Evolutionary conservation across 2,329 filamentous ascomycete species (phyloP).

Genomic region (Ophiostoma populinum): DNA sequence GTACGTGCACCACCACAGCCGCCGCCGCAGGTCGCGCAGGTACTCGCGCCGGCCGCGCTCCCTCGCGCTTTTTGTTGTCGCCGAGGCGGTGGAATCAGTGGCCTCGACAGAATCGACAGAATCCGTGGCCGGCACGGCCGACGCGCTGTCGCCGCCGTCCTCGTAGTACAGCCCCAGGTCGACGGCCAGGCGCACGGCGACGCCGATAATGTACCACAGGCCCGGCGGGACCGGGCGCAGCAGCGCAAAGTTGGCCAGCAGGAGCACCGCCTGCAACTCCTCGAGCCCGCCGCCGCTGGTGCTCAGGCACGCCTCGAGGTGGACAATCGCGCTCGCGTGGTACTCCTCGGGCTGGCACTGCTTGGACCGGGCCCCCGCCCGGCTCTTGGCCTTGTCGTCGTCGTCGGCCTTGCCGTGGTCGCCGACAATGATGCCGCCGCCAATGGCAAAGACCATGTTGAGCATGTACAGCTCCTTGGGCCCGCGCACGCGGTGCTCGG

Average conservation of each 20-base stretch:
- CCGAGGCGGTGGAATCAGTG: no score
- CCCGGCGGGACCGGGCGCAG: constrained; percentile 83
- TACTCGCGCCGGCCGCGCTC: constrained; percentile 59
- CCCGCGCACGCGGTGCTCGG: constrained; percentile 47
- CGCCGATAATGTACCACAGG: constrained; percentile 92
- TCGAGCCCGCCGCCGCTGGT: constrained; percentile 79
- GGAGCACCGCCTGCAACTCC: constrained; percentile 79
- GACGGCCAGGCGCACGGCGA: constrained; percentile 76
- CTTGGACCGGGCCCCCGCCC: constrained; percentile 16
- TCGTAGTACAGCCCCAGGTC: constrained; percentile 89
- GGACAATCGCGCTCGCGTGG: constrained; percentile 83
- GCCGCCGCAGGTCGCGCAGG: constrained; percentile 66
- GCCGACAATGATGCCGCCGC: constrained; percentile 77
- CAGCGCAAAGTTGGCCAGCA: constrained; percentile 81
- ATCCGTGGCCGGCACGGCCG: no score
- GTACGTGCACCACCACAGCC: constrained; percentile 96
- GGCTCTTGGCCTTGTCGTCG: constrained; percentile 3
- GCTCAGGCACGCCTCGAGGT: constrained; percentile 73
- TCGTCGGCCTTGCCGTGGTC: constrained; percentile 29
- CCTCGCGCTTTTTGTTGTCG: constrained; percentile 21
- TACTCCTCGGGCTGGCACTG: constrained; percentile 81
- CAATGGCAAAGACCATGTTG: constrained; percentile 95
- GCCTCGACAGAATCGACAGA: no score
- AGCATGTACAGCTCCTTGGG: constrained; percentile 79
- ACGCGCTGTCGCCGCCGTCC: constrained; percentile 48